phyloP scores from a whole-genome alignment of 1,284 basidiomycete genomes.

The Ceratobasidium sp. region DNA sequence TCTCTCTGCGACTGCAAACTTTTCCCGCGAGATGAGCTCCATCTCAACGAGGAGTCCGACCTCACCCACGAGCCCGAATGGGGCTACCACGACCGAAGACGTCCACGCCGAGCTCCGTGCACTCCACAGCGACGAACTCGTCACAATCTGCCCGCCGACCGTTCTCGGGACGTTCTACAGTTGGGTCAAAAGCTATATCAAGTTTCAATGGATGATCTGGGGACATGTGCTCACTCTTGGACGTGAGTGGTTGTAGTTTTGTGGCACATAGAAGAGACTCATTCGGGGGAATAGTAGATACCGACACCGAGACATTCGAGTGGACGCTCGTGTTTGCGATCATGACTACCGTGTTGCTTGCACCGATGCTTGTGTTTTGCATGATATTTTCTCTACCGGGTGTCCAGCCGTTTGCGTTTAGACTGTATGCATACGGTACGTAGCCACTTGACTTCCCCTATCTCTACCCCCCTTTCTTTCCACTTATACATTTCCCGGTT shows the following conservation, averaged over 20 bases:
- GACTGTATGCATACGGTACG: constrained; percentile 43
- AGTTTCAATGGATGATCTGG: constrained; percentile 40
- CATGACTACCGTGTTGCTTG: constrained; percentile 18
- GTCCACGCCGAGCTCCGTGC: constrained; percentile 31
- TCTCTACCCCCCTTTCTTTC: background rate
- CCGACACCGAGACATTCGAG: constrained; percentile 30
- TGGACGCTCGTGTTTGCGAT: constrained; percentile 42
- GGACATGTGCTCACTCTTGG: constrained; percentile 29
- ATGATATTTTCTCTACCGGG: constrained; percentile 26
- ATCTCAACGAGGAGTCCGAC: constrained; percentile 46
- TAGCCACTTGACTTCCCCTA: background rate
- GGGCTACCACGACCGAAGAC: constrained; percentile 23
- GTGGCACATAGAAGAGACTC: background rate
- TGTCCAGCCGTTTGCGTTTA: constrained; percentile 16
- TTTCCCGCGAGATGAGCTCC: constrained; percentile 43
- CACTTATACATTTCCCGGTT: background rate
- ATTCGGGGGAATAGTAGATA: constrained; percentile 33
- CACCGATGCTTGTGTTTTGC: constrained; percentile 34
- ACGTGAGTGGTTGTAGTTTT: background rate
- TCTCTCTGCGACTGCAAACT: constrained; percentile 38
- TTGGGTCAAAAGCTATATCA: constrained; percentile 22
- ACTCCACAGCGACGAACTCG: constrained; percentile 31
- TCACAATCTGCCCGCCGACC: constrained; percentile 18
- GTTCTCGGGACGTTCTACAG: constrained; percentile 34
- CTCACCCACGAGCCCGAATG: background rate